Base-by-base conservation (phyloP, 1,284 basidiomycete species). In the Ustilago nuda region DNA sequence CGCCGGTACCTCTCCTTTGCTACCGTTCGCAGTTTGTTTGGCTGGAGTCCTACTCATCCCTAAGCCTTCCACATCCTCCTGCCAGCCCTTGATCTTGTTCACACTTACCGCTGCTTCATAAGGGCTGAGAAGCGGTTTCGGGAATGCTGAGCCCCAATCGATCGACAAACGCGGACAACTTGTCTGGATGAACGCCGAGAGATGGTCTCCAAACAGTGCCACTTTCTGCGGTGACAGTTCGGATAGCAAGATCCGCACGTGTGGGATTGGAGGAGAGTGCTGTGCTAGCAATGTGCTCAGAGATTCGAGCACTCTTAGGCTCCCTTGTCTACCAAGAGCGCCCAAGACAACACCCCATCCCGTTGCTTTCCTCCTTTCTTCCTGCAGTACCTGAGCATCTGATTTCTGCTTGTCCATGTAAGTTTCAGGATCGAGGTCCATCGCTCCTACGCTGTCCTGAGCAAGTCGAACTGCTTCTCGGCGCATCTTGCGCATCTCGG, bases 201-300 rank as follows among this genome's bases (percentile, higher is more conserved):
- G 89, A 76, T 94, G 72, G 27, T 84, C 82, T 0, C 90, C 89
- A 85, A 99, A 94, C 4, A 98, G 88, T 1, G 92, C 89, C 33
- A 99, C 89, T 86, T 99, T 99, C 11, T 93, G 91, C 0, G 97
- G 97, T 0, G 95, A 97, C 15, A 99, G 89, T 86, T 99, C 97
- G 6, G 96, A 99, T 27, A 99, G 90, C 0, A 99, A 89, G 73
- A 97, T 94, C 17, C 92, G 93, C 57, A 98, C 90, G 82, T 92
- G 92, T 0, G 93, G 93, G 9, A 87, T 80, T n/a, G 35, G 62
- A 4, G 70, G 76, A 11, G 36, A 56, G 37, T 76, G 72, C 32
- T 48, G 62, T 1, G 55, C 66, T n/a, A 85, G 51, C 35, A 74
- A 71, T 1, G 60, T 58, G 1, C 59, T 61, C n/a, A 82, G 65